Conservation (phyloP, 305 asterid species). For the Ajuga reptans region DNA sequence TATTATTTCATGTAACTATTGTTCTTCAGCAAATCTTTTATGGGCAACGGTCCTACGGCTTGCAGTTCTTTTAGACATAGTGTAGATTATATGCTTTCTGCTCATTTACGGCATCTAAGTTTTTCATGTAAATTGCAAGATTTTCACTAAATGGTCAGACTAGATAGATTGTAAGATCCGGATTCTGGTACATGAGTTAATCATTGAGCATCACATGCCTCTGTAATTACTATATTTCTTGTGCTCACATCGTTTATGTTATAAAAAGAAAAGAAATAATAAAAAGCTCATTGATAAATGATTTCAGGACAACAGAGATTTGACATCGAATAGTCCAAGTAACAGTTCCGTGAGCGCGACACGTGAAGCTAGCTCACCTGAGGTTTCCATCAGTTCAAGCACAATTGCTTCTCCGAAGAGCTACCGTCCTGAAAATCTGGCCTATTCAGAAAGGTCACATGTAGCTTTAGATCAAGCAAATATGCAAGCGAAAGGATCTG, state of each 20-base stretch:
- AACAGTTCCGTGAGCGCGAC: slow-evolving; percentile 70
- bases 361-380: slow-evolving; percentile 64
- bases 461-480: slow-evolving; percentile 67
- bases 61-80: neutral
- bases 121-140: neutral
- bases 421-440: slow-evolving; percentile 35
- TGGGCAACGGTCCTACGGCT: neutral
- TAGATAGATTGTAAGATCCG: neutral
- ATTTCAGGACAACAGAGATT: slow-evolving; percentile 58
- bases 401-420: slow-evolving; percentile 58
- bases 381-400: slow-evolving; percentile 55
- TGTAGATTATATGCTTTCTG: neutral
- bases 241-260: neutral
- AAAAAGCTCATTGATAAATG: neutral
- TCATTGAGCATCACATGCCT: neutral
- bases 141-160: neutral
- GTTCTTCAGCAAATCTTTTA: neutral
- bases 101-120: neutral
- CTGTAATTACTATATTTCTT: neutral
- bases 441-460: slow-evolving; percentile 60
- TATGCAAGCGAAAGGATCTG: slow-evolving; percentile 80
- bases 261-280: neutral
- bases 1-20: neutral
- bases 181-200: neutral
- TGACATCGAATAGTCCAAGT: slow-evolving; percentile 72